Evolutionary conservation across 495 filamentous ascomycete species (phyloP).

Genomic region (Tirmania nivea): DNA sequence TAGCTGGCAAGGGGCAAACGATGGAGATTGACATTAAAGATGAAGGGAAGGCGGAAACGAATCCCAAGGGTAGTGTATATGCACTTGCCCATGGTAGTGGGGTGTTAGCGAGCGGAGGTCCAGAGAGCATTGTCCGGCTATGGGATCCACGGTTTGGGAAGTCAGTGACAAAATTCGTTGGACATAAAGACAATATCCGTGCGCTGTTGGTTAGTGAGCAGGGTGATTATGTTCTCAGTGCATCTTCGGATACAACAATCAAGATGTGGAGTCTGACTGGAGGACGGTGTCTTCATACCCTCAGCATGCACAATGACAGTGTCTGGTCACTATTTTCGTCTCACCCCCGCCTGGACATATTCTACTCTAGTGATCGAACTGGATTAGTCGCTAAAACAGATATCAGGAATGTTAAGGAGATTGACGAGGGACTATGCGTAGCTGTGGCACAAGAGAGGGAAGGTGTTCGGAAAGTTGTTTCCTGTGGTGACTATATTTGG

Average conservation of each 20-base stretch:
- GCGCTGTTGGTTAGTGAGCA: slow-evolving; percentile 73
- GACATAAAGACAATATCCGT: slow-evolving; percentile 91
- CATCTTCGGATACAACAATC: slow-evolving; percentile 87
- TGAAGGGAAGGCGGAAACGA: slow-evolving; percentile 40
- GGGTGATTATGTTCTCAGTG: slow-evolving; percentile 79
- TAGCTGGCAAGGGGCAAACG: slow-evolving; percentile 64
- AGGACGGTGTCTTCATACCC: slow-evolving; percentile 85
- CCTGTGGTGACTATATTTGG: slow-evolving; percentile 67
- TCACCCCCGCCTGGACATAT: slow-evolving; percentile 62
- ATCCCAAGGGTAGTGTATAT: slow-evolving; percentile 86
- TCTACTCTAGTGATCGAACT: slow-evolving; percentile 83
- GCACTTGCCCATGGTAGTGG: slow-evolving; percentile 39
- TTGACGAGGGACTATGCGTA: slow-evolving; percentile 70
- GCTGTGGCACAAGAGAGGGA: slow-evolving; percentile 81
- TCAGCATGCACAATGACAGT: slow-evolving; percentile 96
- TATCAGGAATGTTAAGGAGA: slow-evolving; percentile 41
- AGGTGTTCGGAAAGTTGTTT: slow-evolving; percentile 58
- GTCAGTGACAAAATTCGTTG: slow-evolving; percentile 83
- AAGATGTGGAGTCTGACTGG: slow-evolving; percentile 94
- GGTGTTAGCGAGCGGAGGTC: slow-evolving; percentile 78
- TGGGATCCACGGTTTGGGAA: slow-evolving; percentile 87
- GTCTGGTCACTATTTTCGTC: slow-evolving; percentile 92
- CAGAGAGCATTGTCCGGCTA: slow-evolving; percentile 76
- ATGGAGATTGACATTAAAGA: slow-evolving; percentile 62
- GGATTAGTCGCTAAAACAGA: slow-evolving; percentile 91